These are phyloP conservation scores for Phytophthora litchii DNA, from an alignment of 352 stramenopile genomes.

Conservation along the genomic window DNA sequence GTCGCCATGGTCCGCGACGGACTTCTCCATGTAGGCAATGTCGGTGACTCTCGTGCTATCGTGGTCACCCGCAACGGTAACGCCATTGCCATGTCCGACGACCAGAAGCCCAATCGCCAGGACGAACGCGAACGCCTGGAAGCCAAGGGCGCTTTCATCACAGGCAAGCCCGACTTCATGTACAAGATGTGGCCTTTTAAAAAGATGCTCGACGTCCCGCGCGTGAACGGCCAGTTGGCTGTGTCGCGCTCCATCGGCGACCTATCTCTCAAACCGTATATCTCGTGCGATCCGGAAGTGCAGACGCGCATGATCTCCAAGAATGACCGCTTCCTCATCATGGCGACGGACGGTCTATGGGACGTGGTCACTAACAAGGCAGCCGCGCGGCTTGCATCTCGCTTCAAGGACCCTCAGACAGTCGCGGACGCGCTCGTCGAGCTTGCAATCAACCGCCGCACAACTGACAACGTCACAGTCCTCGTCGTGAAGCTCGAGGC, in stretches of 20 bases:
- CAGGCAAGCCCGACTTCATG: constrained; percentile 64
- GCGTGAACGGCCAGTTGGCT: constrained; percentile 79
- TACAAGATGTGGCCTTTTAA: constrained; percentile 80
- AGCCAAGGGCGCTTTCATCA: constrained; percentile 72
- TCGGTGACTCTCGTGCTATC: constrained; percentile 83
- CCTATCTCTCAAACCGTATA: constrained; percentile 72
- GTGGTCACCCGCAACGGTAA: constrained; percentile 63
- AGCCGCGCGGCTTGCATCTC: constrained; percentile 60
- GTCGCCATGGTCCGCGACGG: constrained; percentile 77
- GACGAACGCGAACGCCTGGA: constrained; percentile 75
- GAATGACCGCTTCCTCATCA: constrained; percentile 77
- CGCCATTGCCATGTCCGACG: constrained; percentile 63
- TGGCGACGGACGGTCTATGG: constrained; percentile 85
- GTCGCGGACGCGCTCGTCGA: constrained; percentile 66
- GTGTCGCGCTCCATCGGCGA: constrained; percentile 88
- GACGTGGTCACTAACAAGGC: constrained; percentile 77
- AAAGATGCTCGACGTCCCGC: constrained; percentile 77
- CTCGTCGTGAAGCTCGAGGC: constrained; percentile 70
- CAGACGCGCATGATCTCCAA: constrained; percentile 58
- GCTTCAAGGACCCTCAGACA: constrained; percentile 57
- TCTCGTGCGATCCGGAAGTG: constrained; percentile 83
- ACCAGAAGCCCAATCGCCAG: constrained; percentile 85
- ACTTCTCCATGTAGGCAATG: constrained; percentile 78
- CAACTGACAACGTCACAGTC: constrained; percentile 83
- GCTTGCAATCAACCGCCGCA: constrained; percentile 58